Percentiles rank a stretch among this genome's conserved stretches.
These are phyloP conservation scores for Cryphonectria radicalis DNA, from an alignment of 2,329 filamentous ascomycete species.

Conservation along the genomic window DNA sequence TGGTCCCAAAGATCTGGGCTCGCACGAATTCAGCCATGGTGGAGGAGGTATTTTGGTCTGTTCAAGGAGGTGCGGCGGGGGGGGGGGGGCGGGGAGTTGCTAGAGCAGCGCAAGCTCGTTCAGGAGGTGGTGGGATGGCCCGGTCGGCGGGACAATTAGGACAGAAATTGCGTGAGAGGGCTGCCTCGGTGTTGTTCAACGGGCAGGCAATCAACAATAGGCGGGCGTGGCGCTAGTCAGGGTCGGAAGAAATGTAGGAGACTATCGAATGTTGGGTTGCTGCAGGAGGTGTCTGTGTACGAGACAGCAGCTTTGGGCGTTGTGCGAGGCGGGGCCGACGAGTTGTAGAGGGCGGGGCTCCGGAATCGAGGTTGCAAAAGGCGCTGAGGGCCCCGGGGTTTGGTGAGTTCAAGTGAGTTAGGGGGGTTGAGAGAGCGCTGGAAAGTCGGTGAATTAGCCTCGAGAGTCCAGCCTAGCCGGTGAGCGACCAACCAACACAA, in stretches of 20 bases:
- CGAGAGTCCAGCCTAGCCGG: not conserved
- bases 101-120: not conserved
- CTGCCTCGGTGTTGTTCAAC: not conserved
- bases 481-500: not conserved
- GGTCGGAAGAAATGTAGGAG: not conserved
- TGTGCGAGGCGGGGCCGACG: slow-evolving; percentile 7
- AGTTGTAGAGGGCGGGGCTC: slow-evolving; percentile 9
- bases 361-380: not conserved
- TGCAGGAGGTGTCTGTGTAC: not conserved
- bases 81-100: not conserved
- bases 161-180: not conserved
- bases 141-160: slow-evolving; percentile 19
- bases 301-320: slow-evolving; percentile 1
- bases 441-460: slow-evolving; percentile 18
- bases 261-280: slow-evolving; percentile 7
- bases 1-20: slow-evolving; percentile 98
- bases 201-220: not conserved
- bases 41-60: slow-evolving; percentile 35
- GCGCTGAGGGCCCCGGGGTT: not conserved
- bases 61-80: not conserved
- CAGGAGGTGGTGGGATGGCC: slow-evolving; percentile 6
- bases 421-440: not conserved
- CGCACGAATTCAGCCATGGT: slow-evolving; percentile 99
- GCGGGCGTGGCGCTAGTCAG: slow-evolving; percentile 4
- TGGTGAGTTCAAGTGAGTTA: not conserved